These are phyloP conservation scores for Pterocarpus macrocarpus DNA, from an alignment of 306 rosid genomes.

Conservation along the genomic window DNA sequence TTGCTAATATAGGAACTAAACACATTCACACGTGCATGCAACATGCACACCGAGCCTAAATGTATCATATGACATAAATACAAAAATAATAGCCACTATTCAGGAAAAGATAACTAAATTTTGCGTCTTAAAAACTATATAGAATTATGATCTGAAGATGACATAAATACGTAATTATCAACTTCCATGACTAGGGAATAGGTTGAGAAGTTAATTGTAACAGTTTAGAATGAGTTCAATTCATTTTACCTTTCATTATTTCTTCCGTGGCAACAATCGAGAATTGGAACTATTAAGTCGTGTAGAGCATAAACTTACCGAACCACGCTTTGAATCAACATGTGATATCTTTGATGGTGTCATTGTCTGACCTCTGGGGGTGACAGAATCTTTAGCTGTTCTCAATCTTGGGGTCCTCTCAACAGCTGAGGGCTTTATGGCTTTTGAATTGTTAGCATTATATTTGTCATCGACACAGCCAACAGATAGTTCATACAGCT, in stretches of 20 bases:
- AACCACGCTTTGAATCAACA: slow-evolving; percentile 56
- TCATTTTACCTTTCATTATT: neutral
- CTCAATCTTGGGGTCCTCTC: slow-evolving; percentile 55
- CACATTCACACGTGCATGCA: too few species aligned
- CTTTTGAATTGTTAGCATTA: slow-evolving; percentile 51
- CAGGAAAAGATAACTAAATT: neutral
- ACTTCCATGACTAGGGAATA: slow-evolving; percentile 9
- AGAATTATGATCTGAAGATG: slow-evolving; percentile 20
- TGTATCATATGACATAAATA: slow-evolving; percentile 15
- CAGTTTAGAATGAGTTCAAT: neutral
- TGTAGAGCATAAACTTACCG: slow-evolving; percentile 57
- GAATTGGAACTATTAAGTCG: slow-evolving; percentile 21
- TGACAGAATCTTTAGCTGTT: slow-evolving; percentile 55
- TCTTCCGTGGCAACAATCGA: neutral
- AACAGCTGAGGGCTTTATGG: slow-evolving; percentile 60
- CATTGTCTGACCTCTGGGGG: slow-evolving; percentile 58
- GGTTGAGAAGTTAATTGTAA: neutral
- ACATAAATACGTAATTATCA: neutral
- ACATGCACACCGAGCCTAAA: neutral
- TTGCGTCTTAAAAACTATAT: neutral
- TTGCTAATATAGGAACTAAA: neutral
- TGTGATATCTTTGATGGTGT: slow-evolving; percentile 52
- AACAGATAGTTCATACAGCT: slow-evolving; percentile 54
- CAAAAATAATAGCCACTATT: neutral
- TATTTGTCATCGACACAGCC: slow-evolving; percentile 48